Conservation (phyloP, 306 rosid species). For the Gynostemma pentaphyllum region DNA sequence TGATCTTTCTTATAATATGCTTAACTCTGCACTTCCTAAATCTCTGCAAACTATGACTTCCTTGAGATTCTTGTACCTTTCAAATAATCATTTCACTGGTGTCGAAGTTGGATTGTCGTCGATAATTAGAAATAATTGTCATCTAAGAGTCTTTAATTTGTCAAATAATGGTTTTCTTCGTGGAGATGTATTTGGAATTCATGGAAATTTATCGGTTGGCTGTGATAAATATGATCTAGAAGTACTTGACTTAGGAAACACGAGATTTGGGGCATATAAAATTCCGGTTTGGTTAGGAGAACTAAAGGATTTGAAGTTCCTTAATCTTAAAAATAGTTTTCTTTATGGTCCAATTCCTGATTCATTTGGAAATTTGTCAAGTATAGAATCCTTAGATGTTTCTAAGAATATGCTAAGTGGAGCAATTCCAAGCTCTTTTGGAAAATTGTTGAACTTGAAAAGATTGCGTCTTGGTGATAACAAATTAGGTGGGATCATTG, state of each 20-base stretch:
- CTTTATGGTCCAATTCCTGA: not conserved
- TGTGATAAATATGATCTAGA: not conserved
- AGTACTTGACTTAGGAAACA: not conserved
- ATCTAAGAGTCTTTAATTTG: not conserved
- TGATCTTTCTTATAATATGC: not conserved
- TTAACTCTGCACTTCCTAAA: no score
- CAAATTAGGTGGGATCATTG: not conserved
- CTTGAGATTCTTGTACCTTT: not conserved
- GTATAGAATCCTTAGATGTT: not conserved
- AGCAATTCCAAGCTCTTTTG: not conserved
- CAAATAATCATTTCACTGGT: constrained; percentile 1
- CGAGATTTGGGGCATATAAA: not conserved
- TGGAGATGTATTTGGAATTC: not conserved
- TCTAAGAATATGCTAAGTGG: not conserved
- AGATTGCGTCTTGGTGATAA: not conserved
- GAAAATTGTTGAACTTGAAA: not conserved
- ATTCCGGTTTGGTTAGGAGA: not conserved
- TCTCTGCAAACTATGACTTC: not conserved
- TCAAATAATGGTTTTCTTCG: not conserved
- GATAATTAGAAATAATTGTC: not conserved
- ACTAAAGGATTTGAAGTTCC: not conserved
- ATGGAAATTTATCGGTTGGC: not conserved
- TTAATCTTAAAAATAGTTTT: not conserved
- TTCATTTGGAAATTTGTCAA: not conserved
- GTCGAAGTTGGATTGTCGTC: not conserved